These are phyloP conservation scores for Powellomyces hirtus DNA, from an alignment of 192 early-diverging fungal genomes.

Conservation along the genomic window DNA sequence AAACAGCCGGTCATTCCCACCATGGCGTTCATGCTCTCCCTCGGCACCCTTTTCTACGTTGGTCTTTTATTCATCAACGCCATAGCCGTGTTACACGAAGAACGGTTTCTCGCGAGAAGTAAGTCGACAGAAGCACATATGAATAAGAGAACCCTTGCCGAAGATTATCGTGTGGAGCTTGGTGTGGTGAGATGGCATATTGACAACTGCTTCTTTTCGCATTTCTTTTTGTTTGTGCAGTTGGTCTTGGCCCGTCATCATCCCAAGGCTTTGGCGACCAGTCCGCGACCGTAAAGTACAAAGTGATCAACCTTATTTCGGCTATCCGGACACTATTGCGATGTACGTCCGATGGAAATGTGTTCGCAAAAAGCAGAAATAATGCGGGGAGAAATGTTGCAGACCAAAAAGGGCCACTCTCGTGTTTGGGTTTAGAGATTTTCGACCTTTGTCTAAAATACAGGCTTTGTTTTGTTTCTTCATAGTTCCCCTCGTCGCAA, in stretches of 20 bases:
- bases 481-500: conserved; percentile 77
- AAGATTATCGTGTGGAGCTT: neutral
- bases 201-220: neutral
- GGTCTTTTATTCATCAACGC: conserved; percentile 82
- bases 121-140: conserved; percentile 25
- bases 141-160: neutral
- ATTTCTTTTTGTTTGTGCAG: conserved; percentile 27
- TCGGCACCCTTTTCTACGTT: conserved; percentile 79
- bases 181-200: too few species aligned
- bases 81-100: conserved; percentile 86
- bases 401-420: too few species aligned
- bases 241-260: conserved; percentile 63
- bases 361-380: too few species aligned
- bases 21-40: conserved; percentile 49
- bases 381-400: too few species aligned
- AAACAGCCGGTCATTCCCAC: neutral
- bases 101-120: conserved; percentile 89
- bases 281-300: conserved; percentile 70
- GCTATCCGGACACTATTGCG: conserved; percentile 86
- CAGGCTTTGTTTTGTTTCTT: neutral
- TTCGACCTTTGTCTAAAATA: neutral
- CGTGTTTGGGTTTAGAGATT: too few species aligned
- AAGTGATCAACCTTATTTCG: conserved; percentile 84
- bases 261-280: conserved; percentile 62
- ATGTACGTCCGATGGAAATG: too few species aligned